Evolutionary conservation across 495 filamentous ascomycete genomes (phyloP), one percentile per base, ranked within the genome.

Genomic region (Penicillium maclennaniae): DNA sequence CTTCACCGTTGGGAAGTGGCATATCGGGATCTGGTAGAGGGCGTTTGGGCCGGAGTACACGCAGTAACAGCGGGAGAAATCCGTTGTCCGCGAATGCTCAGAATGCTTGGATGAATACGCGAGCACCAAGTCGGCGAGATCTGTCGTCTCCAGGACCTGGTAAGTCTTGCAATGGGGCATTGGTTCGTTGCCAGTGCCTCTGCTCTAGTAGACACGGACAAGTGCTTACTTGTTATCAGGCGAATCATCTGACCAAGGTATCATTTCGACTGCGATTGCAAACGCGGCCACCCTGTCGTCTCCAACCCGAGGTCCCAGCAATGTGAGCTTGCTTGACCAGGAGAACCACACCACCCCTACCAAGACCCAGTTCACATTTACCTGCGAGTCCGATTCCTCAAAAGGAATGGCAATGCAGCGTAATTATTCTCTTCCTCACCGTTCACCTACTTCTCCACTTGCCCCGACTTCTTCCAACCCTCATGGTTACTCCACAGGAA

Each of bases 361-460:
- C 10, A 89, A 90, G 49, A 84, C 86, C 0, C 89, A 95, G 56
- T 97, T 97, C 60, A 96, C 91, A 15, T 97, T 97, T 67, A 93
- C 87, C 2, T 92, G 89, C 68, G 87, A 89, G 43, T 86, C 87
- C 1, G 86, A 89, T 59, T 82, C 84, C 17, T 78, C 80, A 2
- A 86, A 82, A 51, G 81, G 80, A 37, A 82, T 87, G 74, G 74
- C 73, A 4, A 67, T 80, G 69, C 75, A 79, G 28, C 73, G 73
- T 25, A 68, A 62, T 48, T 49, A 64, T 47, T 51, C 73, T 15
- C 51, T 60, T 3, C 60, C 62, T 9, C 62, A 70, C 44, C 74
- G 67, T 15, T 68, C 69, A 7, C 67, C 70, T 14, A 65, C 62
- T n/a, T 66, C 67, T 2, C 62, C 60, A 43, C 60, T 69, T 16